Evolutionary conservation across 78 protist species (phyloP), one percentile per base, ranked within the genome.

Genomic region (Mastigamoeba balamuthi): DNA sequence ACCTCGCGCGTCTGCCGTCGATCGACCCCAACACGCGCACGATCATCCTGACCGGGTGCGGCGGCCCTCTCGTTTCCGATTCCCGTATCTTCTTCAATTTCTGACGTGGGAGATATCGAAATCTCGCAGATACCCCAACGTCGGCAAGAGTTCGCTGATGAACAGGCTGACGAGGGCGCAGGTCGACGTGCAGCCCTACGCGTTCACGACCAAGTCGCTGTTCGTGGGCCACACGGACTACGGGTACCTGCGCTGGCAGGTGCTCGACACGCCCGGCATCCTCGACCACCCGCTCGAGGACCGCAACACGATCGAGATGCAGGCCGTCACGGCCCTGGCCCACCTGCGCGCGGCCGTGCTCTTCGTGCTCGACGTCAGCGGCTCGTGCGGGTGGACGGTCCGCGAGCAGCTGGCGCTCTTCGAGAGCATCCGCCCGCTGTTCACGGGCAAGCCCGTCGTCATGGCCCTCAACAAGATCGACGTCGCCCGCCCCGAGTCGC

Each of bases 281-380:
- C 81, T 98, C 1, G 99, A 97, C 76, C 97, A 94, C 44, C 95
- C 97, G 39, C 91, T 98, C 29, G 99, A 97, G 35, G 93, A 97
- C 68, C 44, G 99, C 33, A 98, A 97, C 87, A 96, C 99, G 17
- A 97, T 98, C 66, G 99, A 98, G 73, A 97, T 98, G 99, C 99
- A 98, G 86, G 67, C 97, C 0, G 87, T 98, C 79, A 97, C 99
- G 0, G 99, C 99, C 8, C 91, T 98, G 37, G 99, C 99, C 7
- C 99, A 98, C 77, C 83, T 98, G 38, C 82, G 87, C 2, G 91
- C 98, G 8, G 38, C 83, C 64, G 81, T 97, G 4, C 80, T 98
- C 65, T 98, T 72, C 85, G 35, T 98, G 37, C 48, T 98, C 53
- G 99, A 98, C 87, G 58, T 96, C 42, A 85, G 95, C 17, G 98